These are phyloP conservation scores for Digitaria exilis DNA, from an alignment of 202 grass and related monocot genomes.

Conservation along the genomic window DNA sequence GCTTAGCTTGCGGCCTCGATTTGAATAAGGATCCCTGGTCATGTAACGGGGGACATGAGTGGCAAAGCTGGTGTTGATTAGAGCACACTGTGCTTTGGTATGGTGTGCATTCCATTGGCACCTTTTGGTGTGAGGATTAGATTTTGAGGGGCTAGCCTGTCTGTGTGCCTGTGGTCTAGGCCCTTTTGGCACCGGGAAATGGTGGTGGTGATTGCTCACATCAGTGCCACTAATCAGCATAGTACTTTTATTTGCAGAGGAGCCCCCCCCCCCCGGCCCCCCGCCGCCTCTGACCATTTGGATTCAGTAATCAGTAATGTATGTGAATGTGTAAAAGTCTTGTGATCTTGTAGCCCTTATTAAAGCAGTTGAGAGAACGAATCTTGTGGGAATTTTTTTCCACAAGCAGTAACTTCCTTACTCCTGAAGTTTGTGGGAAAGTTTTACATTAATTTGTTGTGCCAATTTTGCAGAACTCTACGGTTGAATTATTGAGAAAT, in stretches of 20 bases:
- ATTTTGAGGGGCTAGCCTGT: conserved; percentile 5
- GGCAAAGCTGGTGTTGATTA: conserved; percentile 36
- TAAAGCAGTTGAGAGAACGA: neutral
- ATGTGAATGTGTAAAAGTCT: neutral
- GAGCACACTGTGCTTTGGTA: neutral
- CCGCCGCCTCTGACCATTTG: neutral
- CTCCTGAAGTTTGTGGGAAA: too few species aligned
- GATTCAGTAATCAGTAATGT: neutral
- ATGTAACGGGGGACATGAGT: conserved; percentile 43
- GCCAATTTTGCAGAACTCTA: too few species aligned
- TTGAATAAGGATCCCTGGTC: conserved; percentile 21
- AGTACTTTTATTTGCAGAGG: neutral
- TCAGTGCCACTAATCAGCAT: neutral
- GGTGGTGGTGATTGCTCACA: conserved; percentile 8
- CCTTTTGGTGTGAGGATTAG: conserved; percentile 30
- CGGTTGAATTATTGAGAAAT: too few species aligned
- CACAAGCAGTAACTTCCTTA: too few species aligned
- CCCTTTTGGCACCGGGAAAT: conserved; percentile 12
- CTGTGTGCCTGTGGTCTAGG: neutral
- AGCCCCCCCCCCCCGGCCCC: too few species aligned
- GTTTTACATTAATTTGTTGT: too few species aligned
- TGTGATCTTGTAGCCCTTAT: neutral
- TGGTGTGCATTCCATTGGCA: neutral
- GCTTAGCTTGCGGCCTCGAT: neutral
- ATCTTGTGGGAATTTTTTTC: too few species aligned